A percentile compares a stretch with the other conserved stretches of the same genome.
phyloP scores from a whole-genome alignment of 1,139 yeast genomes.

The Pichia sp. region DNA sequence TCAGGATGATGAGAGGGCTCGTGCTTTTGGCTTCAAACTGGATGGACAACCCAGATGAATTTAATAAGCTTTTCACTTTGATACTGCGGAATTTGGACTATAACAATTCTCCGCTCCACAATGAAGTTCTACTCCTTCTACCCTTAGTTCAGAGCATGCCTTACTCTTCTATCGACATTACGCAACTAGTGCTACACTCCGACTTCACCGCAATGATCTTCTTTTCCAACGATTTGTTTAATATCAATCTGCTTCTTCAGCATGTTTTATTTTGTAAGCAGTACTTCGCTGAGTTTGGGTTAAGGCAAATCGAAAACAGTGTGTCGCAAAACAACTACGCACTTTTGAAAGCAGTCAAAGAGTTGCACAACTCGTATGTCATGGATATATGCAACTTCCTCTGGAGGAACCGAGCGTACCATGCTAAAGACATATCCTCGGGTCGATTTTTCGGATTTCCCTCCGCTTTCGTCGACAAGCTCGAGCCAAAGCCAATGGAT shows the following conservation, averaged over 20 bases:
- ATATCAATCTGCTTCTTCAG: conserved; percentile 46
- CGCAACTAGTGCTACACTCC: conserved; percentile 38
- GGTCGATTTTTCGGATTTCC: conserved; percentile 30
- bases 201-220: conserved; percentile 37
- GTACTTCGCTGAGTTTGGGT: conserved; percentile 27
- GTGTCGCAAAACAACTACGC: conserved; percentile 5
- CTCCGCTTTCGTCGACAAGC: conserved; percentile 36
- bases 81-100: not conserved
- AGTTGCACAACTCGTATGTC: conserved; percentile 49
- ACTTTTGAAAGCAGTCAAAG: conserved; percentile 30
- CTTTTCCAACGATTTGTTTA: conserved; percentile 40
- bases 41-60: not conserved
- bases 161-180: conserved; percentile 21
- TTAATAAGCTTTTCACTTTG: not conserved
- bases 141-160: conserved; percentile 18
- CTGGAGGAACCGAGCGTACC: conserved; percentile 53
- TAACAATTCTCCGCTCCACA: not conserved
- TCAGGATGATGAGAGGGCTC: conserved; percentile 1
- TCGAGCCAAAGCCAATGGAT: conserved; percentile 40
- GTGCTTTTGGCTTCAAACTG: conserved; percentile 6
- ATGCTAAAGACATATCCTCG: conserved; percentile 11
- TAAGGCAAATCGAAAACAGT: conserved; percentile 24
- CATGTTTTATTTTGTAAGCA: conserved; percentile 45
- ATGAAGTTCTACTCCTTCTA: conserved; percentile 4
- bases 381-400: conserved; percentile 57